Conservation (phyloP, 2,329 filamentous ascomycete genomes). For the Xylaria sp. region DNA sequence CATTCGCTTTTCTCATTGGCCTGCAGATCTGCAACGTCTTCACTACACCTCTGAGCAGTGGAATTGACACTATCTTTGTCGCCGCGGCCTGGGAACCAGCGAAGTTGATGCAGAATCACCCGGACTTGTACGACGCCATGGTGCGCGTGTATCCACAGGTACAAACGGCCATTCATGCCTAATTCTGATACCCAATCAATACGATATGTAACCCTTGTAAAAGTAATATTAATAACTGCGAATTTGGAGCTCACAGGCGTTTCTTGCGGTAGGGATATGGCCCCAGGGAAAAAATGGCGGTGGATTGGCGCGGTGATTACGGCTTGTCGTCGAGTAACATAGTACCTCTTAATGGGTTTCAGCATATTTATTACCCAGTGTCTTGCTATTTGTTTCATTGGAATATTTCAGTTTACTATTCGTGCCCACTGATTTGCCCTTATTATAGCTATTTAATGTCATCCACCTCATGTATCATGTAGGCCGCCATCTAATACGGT, state of each 20-base stretch:
- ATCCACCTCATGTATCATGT: too few species aligned
- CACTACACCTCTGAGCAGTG: constrained; percentile 85
- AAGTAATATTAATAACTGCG: neutral
- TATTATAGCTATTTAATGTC: neutral
- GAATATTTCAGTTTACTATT: neutral
- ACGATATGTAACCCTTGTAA: neutral
- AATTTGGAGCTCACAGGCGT: neutral
- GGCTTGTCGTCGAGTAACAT: too few species aligned
- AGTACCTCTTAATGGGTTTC: constrained; percentile 7
- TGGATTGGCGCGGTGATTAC: neutral
- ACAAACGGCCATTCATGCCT: constrained; percentile 79
- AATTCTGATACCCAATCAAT: neutral
- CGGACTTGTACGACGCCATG: constrained; percentile 82
- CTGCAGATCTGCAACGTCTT: constrained; percentile 91
- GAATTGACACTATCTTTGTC: constrained; percentile 93
- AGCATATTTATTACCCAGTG: neutral
- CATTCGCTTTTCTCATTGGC: constrained; percentile 80
- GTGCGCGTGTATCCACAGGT: constrained; percentile 84
- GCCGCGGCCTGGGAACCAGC: constrained; percentile 75
- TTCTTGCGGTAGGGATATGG: neutral
- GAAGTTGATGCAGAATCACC: constrained; percentile 82
- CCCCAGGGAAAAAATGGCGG: neutral
- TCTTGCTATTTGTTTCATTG: neutral
- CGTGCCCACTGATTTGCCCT: neutral
- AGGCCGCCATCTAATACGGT: neutral